A percentile compares a stretch with the other conserved stretches of the same genome.
Evolutionary conservation across 2,329 filamentous ascomycete species (phyloP).

Genomic region (Aspergillus sojae): DNA sequence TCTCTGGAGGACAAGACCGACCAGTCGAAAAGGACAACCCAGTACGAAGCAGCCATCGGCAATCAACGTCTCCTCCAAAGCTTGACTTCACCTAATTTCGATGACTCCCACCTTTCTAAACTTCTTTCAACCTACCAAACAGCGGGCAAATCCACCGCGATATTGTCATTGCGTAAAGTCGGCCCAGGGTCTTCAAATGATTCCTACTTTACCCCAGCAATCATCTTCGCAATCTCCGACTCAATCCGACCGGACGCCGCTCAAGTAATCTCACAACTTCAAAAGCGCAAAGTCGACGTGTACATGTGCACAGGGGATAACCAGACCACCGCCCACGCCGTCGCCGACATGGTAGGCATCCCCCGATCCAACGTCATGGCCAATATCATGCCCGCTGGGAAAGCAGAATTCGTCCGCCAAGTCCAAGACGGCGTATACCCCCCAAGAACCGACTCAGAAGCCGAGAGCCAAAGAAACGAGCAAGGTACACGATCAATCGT

Average conservation of each 20-base stretch:
- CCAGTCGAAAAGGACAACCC: constrained; percentile 19
- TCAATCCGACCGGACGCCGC: constrained; percentile 74
- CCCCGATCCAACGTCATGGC: constrained; percentile 74
- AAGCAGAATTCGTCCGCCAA: constrained; percentile 53
- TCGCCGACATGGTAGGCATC: constrained; percentile 77
- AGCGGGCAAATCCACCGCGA: constrained; percentile 47
- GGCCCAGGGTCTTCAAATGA: constrained; percentile 2
- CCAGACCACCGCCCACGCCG: constrained; percentile 75
- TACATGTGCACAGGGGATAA: constrained; percentile 97
- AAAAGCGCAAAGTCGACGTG: constrained; percentile 68
- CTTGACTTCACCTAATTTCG: constrained; percentile 31
- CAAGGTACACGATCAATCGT: constrained; percentile 57
- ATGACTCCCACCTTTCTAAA: constrained; percentile 38
- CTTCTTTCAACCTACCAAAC: constrained; percentile 44
- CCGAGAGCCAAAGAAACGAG: constrained; percentile 15
- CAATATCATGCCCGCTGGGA: constrained; percentile 81
- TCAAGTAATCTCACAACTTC: constrained; percentile 66
- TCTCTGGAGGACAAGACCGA: constrained; percentile 19
- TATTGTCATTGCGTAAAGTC: constrained; percentile 43
- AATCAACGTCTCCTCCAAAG: constrained; percentile 57
- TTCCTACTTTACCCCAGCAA: constrained; percentile 52
- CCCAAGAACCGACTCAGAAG: constrained; percentile 5
- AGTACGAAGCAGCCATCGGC: constrained; percentile 57
- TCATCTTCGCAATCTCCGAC: constrained; percentile 77
- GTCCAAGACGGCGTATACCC: constrained; percentile 33